Percentiles rank a stretch among this genome's conserved stretches.
phyloP scores from a whole-genome alignment of 116 monocot genomes.

The Posidonia oceanica region DNA sequence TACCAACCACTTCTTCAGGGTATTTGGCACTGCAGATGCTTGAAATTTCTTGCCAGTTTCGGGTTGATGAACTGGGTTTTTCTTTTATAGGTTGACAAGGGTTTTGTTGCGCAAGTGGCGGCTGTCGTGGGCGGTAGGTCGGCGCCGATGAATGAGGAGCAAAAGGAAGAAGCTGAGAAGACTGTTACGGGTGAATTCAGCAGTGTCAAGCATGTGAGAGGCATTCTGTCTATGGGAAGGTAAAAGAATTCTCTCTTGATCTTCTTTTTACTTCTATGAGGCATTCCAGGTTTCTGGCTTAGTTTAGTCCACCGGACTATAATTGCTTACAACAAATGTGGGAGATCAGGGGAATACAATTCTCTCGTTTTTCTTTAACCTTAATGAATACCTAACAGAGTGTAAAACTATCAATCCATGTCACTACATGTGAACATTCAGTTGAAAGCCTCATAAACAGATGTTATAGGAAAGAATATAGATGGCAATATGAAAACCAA shows the following conservation, averaged over 20 bases:
- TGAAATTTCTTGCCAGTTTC: neutral
- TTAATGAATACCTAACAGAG: too few relatives aligned
- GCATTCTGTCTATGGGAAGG: constrained; percentile 98
- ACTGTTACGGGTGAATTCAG: constrained; percentile 96
- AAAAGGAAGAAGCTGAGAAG: constrained; percentile 69
- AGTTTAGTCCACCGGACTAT: too few relatives aligned
- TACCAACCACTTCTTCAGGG: constrained; percentile 95
- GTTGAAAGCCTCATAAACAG: too few relatives aligned
- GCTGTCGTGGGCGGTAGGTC: constrained; percentile 73
- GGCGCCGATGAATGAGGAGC: constrained; percentile 85
- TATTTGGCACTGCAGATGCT: constrained; percentile 4
- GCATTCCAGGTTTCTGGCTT: too few relatives aligned
- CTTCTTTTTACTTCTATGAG: too few relatives aligned
- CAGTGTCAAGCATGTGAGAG: constrained; percentile 84
- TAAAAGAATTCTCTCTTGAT: constrained; percentile 10
- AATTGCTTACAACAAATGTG: too few relatives aligned
- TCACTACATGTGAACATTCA: too few relatives aligned
- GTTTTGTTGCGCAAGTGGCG: constrained; percentile 99
- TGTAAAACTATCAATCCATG: too few relatives aligned
- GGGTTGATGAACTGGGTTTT: neutral
- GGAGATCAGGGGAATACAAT: too few relatives aligned
- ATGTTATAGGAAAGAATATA: too few relatives aligned
- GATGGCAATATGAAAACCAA: too few relatives aligned
- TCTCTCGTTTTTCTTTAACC: too few relatives aligned
- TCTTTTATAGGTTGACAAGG: constrained; percentile 63